Conservation (phyloP, 2,329 filamentous ascomycete genomes). For the Colletotrichum spaethianum region DNA sequence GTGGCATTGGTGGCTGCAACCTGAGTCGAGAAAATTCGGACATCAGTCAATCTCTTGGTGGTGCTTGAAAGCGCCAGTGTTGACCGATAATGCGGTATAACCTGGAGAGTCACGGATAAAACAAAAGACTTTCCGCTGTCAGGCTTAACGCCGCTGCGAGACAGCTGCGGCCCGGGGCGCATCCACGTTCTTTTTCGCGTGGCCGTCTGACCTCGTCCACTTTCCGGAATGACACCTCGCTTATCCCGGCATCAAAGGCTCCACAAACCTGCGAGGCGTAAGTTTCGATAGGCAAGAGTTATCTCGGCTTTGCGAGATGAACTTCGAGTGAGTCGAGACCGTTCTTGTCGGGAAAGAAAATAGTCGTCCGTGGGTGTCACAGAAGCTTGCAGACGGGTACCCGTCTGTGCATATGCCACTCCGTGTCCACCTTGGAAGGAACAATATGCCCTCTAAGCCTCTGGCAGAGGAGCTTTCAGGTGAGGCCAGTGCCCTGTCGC, state of each 20-base stretch:
- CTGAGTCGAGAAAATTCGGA: not conserved
- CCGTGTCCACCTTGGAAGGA: conserved; percentile 5
- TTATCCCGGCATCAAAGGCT: conserved; percentile 11
- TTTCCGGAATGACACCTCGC: conserved; percentile 23
- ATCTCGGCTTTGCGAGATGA: conserved; percentile 11
- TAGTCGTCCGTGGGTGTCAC: conserved; percentile 29
- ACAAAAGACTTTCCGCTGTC: not conserved
- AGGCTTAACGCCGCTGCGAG: conserved; percentile 9
- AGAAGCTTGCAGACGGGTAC: conserved; percentile 15
- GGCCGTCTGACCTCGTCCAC: conserved; percentile 21
- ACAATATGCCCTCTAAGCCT: conserved; percentile 14
- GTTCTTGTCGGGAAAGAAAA: not conserved
- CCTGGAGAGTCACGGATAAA: not conserved
- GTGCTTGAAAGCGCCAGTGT: not conserved
- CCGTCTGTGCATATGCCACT: conserved; percentile 28
- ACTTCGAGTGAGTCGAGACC: conserved; percentile 10
- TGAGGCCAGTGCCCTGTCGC: not conserved
- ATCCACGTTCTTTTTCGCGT: conserved; percentile 34
- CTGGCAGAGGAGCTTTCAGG: not conserved
- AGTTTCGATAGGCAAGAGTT: conserved; percentile 24
- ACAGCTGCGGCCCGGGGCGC: conserved; percentile 23
- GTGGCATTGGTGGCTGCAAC: not conserved
- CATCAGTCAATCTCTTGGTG: not conserved
- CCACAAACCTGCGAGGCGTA: not conserved
- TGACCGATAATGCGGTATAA: not conserved